Base-by-base conservation (phyloP, 768 basidiomycete genomes). In the Russula dissimulans region DNA sequence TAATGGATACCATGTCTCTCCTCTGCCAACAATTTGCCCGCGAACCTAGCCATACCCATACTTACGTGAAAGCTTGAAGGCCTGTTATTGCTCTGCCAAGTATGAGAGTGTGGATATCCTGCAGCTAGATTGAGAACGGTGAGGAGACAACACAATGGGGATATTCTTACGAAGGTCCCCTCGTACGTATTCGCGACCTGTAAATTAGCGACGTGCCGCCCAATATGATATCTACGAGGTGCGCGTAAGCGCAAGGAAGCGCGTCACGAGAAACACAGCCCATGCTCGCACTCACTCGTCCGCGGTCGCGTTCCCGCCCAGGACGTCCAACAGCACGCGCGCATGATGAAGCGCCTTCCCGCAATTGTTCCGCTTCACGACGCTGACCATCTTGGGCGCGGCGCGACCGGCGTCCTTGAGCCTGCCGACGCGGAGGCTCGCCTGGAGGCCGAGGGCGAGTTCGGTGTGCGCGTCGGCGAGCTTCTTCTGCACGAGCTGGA, bases 401-500 rank as follows among this genome's bases (percentile, higher is more conserved):
- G 82, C 66, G 66, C 74, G 78, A 57, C 86, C 81, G 61, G 75
- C 69, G 56, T 97, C 95, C 76, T 97, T 97, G 63, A 97, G 76
- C 34, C 93, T 79, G 2, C 95, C 95, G 26, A 76, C 75, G 67
- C 89, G 89, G 34, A 89, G 71, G 65, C 84, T 86, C 6, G 87
- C 86, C 45, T 83, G 78, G 29, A 91, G 75, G 6, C 94, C 91
- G 12, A 95, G 76, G 1, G 87, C 82, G 9, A 85, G 81, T 68
- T 97, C 92, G 1, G 86, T 90, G 64, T 93, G 87, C 12, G 95
- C 94, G 65, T 97, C 94, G 3, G 88, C 93, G 15, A 98, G 80
- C 73, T 98, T 98, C 82, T 95, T 95, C 72, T 97, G 95, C 17
- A 97, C 80, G n/a, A 98, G 85, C 72, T 98, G 95, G 83, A 95